These are phyloP conservation scores for Lepiota venenata DNA, from an alignment of 768 basidiomycete species.

Conservation along the genomic window DNA sequence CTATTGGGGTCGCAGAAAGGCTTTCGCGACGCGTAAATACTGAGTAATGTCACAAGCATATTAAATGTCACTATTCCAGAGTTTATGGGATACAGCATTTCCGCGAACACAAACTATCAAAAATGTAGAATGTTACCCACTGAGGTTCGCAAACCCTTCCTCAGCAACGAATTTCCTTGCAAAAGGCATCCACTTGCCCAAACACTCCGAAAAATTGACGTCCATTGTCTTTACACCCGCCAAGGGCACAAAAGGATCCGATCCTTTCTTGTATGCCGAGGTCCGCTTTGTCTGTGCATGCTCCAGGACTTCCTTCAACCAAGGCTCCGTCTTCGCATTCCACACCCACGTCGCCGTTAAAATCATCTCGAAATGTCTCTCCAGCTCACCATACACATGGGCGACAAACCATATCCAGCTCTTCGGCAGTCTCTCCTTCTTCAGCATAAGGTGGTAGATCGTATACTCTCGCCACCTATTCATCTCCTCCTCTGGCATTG, in stretches of 20 bases:
- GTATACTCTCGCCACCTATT: constrained; percentile 9
- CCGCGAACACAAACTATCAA: no score
- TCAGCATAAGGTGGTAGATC: constrained; percentile 9
- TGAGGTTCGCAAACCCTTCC: not conserved
- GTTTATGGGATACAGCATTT: no score
- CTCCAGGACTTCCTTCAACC: constrained; percentile 6
- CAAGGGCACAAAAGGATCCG: constrained; percentile 6
- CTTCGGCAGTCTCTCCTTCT: constrained; percentile 10
- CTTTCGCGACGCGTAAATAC: no score
- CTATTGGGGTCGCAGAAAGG: no score
- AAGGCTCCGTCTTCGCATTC: constrained; percentile 10
- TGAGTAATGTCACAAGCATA: no score
- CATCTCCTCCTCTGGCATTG: constrained; percentile 9
- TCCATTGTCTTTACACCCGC: constrained; percentile 7
- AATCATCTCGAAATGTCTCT: constrained; percentile 12
- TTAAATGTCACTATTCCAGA: no score
- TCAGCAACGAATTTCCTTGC: constrained; percentile 9
- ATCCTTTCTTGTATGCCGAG: constrained; percentile 5
- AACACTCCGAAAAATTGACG: constrained; percentile 8
- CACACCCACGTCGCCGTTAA: constrained; percentile 8
- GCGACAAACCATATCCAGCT: constrained; percentile 12
- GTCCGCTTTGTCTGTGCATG: constrained; percentile 8
- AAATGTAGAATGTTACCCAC: not conserved
- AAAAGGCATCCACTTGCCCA: constrained; percentile 14
- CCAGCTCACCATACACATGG: constrained; percentile 10